Base-by-base conservation (phyloP, 225 moss, liverwort and hornwort genomes). In the Marchantia polymorpha region DNA sequence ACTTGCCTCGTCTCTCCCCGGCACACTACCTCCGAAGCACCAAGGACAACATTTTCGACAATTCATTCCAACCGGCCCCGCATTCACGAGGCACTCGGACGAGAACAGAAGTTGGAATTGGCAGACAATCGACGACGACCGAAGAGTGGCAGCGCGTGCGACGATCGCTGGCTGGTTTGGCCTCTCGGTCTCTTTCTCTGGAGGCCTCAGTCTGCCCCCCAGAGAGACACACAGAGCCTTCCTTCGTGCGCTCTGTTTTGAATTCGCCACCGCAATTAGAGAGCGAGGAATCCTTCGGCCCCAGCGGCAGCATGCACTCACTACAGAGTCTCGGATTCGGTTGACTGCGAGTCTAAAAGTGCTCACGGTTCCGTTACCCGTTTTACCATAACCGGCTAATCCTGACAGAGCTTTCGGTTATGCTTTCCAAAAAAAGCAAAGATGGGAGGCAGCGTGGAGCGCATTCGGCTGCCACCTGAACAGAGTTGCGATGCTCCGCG, bases 201-300 rank as follows among this genome's bases (percentile, higher is more conserved):
- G 15, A 58, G 39, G 12, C 58, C n/a, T 61, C n/a, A 23, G 61
- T 10, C 0, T 61, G 61, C 7, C n/a, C 23, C n/a, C 8, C 0
- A 22, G 12, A 61, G n/a, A 60, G 60, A 16, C 17, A 60, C 14
- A 60, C 14, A 60, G 19, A 60, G 17, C 17, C 60, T 7, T 39
- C 39, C 22, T 60, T 61, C 0, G 6, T 22, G 19, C 60, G 60
- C 27, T 65, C 65, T 39, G 39, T 65, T 65, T 29, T 15, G 47
- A 71, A 71, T 71, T 71, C 71, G 50, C 51, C 16, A 71, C 22
- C 68, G 49, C 71, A 49, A 61, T 61, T 61, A 23, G 6, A 61
- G 23, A n/a, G 61, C 61, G 61, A 61, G 23, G 61, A 61, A 19
- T 11, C 59, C 59, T 59, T 11, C 3, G 59, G 10, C 61, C 61